Percentiles rank a stretch among this genome's conserved stretches.
Evolutionary conservation across 176 grass and related monocot species (phyloP).

Genomic region (Guadua angustifolia): DNA sequence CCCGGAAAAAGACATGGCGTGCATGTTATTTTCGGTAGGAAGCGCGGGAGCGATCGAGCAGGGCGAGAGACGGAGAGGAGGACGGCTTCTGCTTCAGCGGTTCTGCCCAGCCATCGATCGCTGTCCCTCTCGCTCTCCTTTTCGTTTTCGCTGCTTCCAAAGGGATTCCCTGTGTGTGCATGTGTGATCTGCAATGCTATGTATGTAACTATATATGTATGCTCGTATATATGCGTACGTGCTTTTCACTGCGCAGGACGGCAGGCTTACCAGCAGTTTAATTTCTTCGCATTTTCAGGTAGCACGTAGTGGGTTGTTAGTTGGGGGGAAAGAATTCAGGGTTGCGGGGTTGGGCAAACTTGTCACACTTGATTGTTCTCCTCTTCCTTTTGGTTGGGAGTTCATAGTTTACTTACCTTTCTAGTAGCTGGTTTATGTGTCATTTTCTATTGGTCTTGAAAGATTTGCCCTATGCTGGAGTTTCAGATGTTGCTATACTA

Average conservation of each 20-base stretch:
- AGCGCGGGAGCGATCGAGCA: background rate
- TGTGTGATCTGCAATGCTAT: background rate
- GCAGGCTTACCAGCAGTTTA: background rate
- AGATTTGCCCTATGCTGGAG: background rate
- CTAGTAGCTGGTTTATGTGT: background rate
- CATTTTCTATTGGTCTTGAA: background rate
- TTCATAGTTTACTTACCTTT: background rate
- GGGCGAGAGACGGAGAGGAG: background rate
- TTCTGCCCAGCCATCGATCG: background rate
- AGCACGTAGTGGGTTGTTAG: background rate
- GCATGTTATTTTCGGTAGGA: conserved; percentile 33
- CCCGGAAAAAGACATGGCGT: conserved; percentile 37
- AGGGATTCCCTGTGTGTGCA: background rate
- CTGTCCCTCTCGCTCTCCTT: background rate
- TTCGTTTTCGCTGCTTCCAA: conserved; percentile 23
- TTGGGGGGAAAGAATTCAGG: background rate
- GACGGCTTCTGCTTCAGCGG: background rate
- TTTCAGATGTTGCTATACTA: background rate
- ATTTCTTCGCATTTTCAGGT: background rate
- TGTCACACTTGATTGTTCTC: background rate
- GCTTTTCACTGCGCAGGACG: background rate
- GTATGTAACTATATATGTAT: no score
- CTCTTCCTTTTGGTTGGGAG: background rate
- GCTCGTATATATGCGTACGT: background rate
- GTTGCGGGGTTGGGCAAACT: background rate